phyloP scores from a whole-genome alignment of 2,329 filamentous ascomycete species.

The Dothideomycetidae sp. region DNA sequence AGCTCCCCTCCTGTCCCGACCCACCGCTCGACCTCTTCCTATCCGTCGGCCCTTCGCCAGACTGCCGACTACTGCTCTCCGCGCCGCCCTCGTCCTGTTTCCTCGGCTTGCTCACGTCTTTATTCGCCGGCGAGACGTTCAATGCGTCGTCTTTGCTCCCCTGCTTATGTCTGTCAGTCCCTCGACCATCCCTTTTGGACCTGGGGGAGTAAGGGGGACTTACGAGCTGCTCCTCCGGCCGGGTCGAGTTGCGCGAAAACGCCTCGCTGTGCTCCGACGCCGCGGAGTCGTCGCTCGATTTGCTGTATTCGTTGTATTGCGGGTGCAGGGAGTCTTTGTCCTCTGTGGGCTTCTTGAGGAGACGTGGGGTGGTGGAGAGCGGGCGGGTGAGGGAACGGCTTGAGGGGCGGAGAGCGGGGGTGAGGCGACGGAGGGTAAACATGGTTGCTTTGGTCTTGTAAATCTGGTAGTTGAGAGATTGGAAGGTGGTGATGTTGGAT shows the following conservation, averaged over 20 bases:
- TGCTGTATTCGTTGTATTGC: conserved; percentile 50
- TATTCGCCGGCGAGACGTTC: conserved; percentile 47
- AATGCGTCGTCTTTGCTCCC: conserved; percentile 34
- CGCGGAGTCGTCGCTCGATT: conserved; percentile 49
- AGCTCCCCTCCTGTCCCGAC: neutral
- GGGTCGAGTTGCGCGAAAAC: conserved; percentile 53
- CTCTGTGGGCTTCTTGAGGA: conserved; percentile 29
- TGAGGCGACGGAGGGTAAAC: neutral
- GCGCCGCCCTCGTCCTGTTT: conserved; percentile 29
- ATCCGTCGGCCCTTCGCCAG: conserved; percentile 25
- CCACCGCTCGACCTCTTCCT: neutral
- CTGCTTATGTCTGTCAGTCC: neutral
- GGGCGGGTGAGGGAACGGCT: conserved; percentile 1
- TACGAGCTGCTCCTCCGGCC: conserved; percentile 42
- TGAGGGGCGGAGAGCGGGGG: conserved; percentile 1
- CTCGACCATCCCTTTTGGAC: neutral
- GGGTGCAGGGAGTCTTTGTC: conserved; percentile 49
- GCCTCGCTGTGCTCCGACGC: conserved; percentile 44
- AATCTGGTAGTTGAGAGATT: neutral
- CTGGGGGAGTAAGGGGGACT: neutral
- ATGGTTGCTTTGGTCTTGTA: too few relatives aligned
- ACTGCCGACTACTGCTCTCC: conserved; percentile 23
- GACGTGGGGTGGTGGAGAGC: conserved; percentile 15
- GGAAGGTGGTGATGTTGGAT: neutral
- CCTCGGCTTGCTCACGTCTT: conserved; percentile 39